These are phyloP conservation scores for Trypanosoma brucei DNA, from an alignment of 208 protist species.

Conservation along the genomic window DNA sequence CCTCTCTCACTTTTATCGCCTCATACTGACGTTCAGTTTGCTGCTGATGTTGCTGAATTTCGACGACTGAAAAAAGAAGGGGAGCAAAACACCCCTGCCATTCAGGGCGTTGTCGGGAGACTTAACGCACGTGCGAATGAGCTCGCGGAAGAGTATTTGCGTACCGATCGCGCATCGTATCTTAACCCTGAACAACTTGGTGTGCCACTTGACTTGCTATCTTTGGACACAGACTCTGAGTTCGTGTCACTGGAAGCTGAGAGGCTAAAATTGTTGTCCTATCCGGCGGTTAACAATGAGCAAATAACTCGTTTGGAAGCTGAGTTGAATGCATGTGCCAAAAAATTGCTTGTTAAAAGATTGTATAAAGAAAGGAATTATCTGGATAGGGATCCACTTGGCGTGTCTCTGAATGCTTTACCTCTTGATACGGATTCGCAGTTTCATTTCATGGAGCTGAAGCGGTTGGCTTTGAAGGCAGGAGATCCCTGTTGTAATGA, in stretches of 20 bases:
- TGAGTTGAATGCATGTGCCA: conserved; percentile 46
- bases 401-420: conserved; percentile 47
- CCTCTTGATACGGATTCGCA: conserved; percentile 55
- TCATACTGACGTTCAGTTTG: conserved; percentile 48
- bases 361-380: conserved; percentile 55
- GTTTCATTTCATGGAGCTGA: conserved; percentile 60
- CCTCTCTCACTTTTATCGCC: conserved; percentile 58
- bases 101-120: conserved; percentile 38
- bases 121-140: conserved; percentile 43
- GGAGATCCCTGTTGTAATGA: conserved; percentile 49
- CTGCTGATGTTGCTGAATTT: conserved; percentile 42
- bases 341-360: conserved; percentile 45
- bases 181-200: conserved; percentile 53
- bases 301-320: conserved; percentile 43
- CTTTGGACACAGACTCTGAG: conserved; percentile 43
- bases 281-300: conserved; percentile 27
- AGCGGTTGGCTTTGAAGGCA: conserved; percentile 51
- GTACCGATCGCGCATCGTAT: conserved; percentile 53
- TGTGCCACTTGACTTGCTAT: conserved; percentile 38
- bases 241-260: conserved; percentile 63
- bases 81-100: conserved; percentile 35
- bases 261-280: conserved; percentile 53
- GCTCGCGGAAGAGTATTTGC: conserved; percentile 50
- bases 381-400: conserved; percentile 56
- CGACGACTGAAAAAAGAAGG: conserved; percentile 64